Evolutionary conservation across 2,329 filamentous ascomycete genomes (phyloP).

Genomic region (Hypoxylon sp.): DNA sequence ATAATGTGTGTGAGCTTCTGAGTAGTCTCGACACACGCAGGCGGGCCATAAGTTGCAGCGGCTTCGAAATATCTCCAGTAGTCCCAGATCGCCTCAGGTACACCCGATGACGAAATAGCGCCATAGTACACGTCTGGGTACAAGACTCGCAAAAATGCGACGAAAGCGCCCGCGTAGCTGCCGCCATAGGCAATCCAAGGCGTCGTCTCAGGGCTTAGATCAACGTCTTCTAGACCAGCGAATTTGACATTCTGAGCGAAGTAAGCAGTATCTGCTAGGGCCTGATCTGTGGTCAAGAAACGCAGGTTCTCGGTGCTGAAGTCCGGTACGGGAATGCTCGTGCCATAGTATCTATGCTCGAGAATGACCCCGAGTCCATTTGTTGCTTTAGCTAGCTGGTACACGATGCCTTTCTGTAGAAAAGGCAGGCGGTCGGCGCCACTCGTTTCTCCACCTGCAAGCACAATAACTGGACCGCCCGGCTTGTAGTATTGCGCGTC

Average conservation of each 20-base stretch:
- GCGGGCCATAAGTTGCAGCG: constrained; percentile 64
- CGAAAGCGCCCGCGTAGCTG: constrained; percentile 86
- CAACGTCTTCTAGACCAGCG: constrained; percentile 75
- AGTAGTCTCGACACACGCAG: constrained; percentile 75
- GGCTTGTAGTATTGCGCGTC: constrained; percentile 81
- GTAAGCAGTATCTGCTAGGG: constrained; percentile 84
- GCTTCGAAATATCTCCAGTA: constrained; percentile 77
- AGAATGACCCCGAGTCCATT: constrained; percentile 84
- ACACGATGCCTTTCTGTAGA: constrained; percentile 83
- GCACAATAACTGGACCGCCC: constrained; percentile 85
- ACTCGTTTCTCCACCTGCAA: constrained; percentile 79
- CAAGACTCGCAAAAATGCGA: constrained; percentile 79
- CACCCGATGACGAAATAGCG: constrained; percentile 84
- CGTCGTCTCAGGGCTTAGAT: constrained; percentile 75
- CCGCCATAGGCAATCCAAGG: constrained; percentile 87
- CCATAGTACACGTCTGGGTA: constrained; percentile 87
- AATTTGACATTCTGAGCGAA: constrained; percentile 83
- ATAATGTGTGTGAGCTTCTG: constrained; percentile 69
- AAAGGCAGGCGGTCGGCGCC: constrained; percentile 76
- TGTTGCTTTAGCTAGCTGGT: constrained; percentile 78
- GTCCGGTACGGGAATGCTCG: constrained; percentile 77
- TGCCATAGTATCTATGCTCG: constrained; percentile 90
- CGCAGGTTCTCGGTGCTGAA: constrained; percentile 78
- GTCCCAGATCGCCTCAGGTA: constrained; percentile 82
- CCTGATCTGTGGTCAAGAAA: constrained; percentile 87